Percentiles rank a stretch among this genome's conserved stretches.
Conservation (phyloP, 1,284 basidiomycete species). For the Cryptococcus amylolentus region DNA sequence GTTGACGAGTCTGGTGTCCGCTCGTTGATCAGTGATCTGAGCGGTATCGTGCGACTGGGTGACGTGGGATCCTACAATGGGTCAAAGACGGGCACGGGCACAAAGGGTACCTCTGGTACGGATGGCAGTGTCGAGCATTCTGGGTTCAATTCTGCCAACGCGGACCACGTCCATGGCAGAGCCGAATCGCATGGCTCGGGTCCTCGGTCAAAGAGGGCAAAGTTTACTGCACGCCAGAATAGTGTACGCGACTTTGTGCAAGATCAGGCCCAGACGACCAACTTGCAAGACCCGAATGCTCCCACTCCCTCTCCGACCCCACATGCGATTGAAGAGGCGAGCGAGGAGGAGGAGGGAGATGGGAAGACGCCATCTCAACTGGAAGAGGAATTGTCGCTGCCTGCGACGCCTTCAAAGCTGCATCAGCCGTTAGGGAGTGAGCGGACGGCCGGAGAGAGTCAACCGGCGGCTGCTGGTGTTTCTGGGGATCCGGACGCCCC, state of each 20-base stretch:
- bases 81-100: conserved; percentile 2
- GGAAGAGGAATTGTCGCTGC: conserved; percentile 1
- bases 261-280: conserved; percentile 34
- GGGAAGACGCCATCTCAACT: not conserved
- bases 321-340: not conserved
- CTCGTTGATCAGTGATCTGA: conserved; percentile 29
- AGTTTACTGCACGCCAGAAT: conserved; percentile 13
- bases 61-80: conserved; percentile 17
- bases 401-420: not conserved
- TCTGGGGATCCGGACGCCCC: not conserved
- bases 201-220: not conserved
- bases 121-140: not conserved
- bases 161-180: not conserved
- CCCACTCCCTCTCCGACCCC: conserved; percentile 30
- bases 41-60: conserved; percentile 33
- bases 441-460: not conserved
- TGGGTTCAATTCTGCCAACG: not conserved
- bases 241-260: conserved; percentile 39
- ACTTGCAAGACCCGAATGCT: conserved; percentile 38
- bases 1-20: conserved; percentile 26
- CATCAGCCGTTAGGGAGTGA: not conserved
- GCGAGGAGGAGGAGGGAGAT: not conserved
- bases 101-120: not conserved
- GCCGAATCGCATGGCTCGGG: not conserved
- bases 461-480: not conserved